These are phyloP conservation scores for Neofusicoccum umdonicola DNA, from an alignment of 2,329 filamentous ascomycete species.

Conservation along the genomic window DNA sequence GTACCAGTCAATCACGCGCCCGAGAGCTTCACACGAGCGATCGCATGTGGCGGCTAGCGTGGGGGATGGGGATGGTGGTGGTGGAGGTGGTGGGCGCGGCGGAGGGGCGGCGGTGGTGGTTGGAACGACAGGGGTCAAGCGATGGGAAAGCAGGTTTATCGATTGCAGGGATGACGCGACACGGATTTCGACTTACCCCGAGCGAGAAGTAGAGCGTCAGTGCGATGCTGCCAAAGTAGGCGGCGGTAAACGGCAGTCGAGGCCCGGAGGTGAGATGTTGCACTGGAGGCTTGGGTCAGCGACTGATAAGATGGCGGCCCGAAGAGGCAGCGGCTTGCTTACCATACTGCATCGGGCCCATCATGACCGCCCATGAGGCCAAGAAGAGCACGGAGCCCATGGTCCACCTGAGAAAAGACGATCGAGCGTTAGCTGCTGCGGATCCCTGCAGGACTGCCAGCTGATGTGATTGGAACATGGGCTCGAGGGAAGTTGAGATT, in stretches of 20 bases:
- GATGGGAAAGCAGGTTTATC: conserved; percentile 19
- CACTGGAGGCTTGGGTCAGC: conserved; percentile 36
- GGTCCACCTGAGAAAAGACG: conserved; percentile 70
- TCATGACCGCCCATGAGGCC: conserved; percentile 87
- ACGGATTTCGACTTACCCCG: conserved; percentile 64
- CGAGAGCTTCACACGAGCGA: conserved; percentile 34
- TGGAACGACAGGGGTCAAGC: conserved; percentile 9
- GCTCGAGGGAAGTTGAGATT: conserved; percentile 27
- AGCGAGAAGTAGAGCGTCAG: conserved; percentile 90
- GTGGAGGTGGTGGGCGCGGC: conserved; percentile 22
- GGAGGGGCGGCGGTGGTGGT: conserved; percentile 23
- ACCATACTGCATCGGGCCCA: conserved; percentile 81
- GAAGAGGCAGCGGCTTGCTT: conserved; percentile 26
- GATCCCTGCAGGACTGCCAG: conserved; percentile 16
- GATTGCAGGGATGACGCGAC: conserved; percentile 16
- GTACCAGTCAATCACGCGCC: conserved; percentile 33
- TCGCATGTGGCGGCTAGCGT: conserved; percentile 30
- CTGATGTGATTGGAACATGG: conserved; percentile 27
- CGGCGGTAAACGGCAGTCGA: conserved; percentile 85
- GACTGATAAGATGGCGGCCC: conserved; percentile 21
- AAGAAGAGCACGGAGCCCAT: conserved; percentile 89
- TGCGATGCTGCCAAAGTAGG: conserved; percentile 90
- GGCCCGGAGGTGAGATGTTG: conserved; percentile 81
- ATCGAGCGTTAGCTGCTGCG: conserved; percentile 18
- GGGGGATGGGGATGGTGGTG: conserved; percentile 22